Evolutionary conservation across 768 basidiomycete species (phyloP), one percentile per base, ranked within the genome.

Genomic region (Psilocybe sp.): DNA sequence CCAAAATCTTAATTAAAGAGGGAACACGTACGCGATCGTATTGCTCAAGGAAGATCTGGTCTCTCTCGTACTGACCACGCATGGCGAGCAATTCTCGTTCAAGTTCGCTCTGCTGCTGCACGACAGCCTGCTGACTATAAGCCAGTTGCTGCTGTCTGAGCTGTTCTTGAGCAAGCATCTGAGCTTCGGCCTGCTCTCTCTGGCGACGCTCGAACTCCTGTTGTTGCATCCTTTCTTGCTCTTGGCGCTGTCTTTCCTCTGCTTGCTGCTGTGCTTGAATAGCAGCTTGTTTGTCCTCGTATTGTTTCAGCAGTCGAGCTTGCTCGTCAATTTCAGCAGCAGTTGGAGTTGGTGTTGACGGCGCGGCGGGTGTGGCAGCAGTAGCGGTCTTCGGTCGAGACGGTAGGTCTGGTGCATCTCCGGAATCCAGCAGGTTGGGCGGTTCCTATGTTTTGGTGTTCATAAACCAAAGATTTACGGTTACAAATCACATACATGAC

Each of bases 31-130:
- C 94, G 37, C 88, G 81, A 64, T 99, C 97, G 61, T 99, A 99
- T 60, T 98, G 94, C 67, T 98, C 96, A 47, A 99, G 75, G 68
- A 99, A 83, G 58, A 99, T 87, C 65, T 99, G 97, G 61, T 99
- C 96, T 11, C 97, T 82, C 69, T 99, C 97, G 64, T 93, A 99
- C 64, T 98, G 97, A 0, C 97, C 94, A 41, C 94, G 77, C 89
- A 98, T 89, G 9, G 81, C 91, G 42, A 98, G 79, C 43, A 98
- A 73, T 66, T 98, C 89, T 45, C 90, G 78, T 67, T 99, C 93
- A 39, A 95, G 78, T 52, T 98, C 94, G 47, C 81, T 76, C 28
- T 82, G 77, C 57, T 90, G 86, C 52, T 86, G 83, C 39, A 69
- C 69, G 35, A 78, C 82, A 34, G 84, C 82, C 64, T 92, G 87